Evolutionary conservation across 495 filamentous ascomycete species (phyloP).

Genomic region (Penicillium cataractarum): DNA sequence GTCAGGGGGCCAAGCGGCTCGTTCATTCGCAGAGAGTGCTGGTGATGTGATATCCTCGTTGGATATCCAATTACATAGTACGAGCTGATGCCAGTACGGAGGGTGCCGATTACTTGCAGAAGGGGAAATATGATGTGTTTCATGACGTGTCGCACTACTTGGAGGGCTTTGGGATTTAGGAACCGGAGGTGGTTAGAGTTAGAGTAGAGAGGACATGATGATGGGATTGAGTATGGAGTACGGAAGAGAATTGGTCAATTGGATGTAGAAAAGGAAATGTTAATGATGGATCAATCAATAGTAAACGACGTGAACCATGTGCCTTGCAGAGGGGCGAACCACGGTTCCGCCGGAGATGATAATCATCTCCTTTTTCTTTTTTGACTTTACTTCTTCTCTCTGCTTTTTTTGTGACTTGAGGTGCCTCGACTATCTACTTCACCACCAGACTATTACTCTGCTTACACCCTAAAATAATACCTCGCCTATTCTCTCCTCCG

Average conservation of each 20-base stretch:
- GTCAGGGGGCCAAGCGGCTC: background rate
- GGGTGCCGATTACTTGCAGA: conserved; percentile 5
- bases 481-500: no score
- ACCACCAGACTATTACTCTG: no score
- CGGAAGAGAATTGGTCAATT: background rate
- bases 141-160: background rate
- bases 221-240: background rate
- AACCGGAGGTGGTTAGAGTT: background rate
- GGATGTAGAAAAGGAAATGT: no score
- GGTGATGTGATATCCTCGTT: conserved; percentile 1
- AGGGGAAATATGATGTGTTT: conserved; percentile 7
- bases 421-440: background rate
- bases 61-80: background rate
- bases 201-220: background rate
- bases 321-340: conserved; percentile 24
- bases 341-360: conserved; percentile 18
- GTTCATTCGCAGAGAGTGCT: background rate
- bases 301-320: background rate
- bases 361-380: conserved; percentile 5
- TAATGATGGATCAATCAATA: background rate
- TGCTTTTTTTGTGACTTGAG: background rate
- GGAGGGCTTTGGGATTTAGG: background rate
- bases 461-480: no score
- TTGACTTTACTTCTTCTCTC: background rate
- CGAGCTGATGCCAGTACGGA: background rate